Base-by-base conservation (phyloP, 1,284 basidiomycete genomes). In the Leccinum subrobustum region DNA sequence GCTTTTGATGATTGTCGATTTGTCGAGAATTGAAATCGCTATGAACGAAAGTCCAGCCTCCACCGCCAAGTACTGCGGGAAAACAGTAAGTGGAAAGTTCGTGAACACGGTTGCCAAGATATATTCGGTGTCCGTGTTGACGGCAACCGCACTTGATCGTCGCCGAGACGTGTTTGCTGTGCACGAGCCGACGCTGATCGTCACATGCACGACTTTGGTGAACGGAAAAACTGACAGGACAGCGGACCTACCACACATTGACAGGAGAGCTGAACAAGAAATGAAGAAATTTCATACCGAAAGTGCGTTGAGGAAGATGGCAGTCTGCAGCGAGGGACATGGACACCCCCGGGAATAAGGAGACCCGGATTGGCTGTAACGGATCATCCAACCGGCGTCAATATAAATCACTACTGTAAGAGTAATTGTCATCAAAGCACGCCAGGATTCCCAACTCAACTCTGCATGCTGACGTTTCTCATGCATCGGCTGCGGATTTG, bases 81-180 rank as follows among this genome's bases (percentile, higher is more conserved):
- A 60, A 66, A 50, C 57, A 27, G 58, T 44, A 57, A 71, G 60
- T 53, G 60, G 56, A 62, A 63, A 60, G 63, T 65, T 60, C 18
- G 62, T 65, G 62, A 67, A 58, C 66, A 69, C 57, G 59, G 74
- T 73, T 73, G 62, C 70, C 65, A 74, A 56, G 68, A 63, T 63
- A 62, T 62, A 29, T 66, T 60, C 56, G 57, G 50, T 66, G 60
- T 61, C 67, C 70, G 60, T 61, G 68, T 61, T 51, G 58, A 62
- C 65, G 62, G 70, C 73, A 69, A 75, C 71, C 61, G 58, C 48
- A 23, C 59, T 64, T 73, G 71, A 73, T 73, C 70, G 69, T 75
- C 74, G 67, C 68, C 63, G 68, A 51, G 62, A 47, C 18, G 58
- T 53, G 56, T 55, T 63, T 74, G 72, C 74, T 75, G 71, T 75